phyloP scores from a whole-genome alignment of 768 basidiomycete genomes.

The Cystofilobasidium macerans region DNA sequence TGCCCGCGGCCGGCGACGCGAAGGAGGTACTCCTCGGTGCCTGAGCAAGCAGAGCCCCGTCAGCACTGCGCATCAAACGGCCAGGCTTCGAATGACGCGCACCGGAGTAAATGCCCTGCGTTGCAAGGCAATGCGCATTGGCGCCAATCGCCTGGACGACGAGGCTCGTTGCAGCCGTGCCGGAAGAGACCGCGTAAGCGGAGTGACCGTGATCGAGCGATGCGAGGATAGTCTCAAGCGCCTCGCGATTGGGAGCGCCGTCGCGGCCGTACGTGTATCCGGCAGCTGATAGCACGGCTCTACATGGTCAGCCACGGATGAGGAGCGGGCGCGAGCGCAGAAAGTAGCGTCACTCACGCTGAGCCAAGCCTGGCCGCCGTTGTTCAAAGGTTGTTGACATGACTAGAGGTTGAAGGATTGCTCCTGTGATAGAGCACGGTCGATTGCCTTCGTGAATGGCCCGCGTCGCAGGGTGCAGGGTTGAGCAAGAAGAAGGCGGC shows the following conservation, averaged over 20 bases:
- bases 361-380: too few species aligned
- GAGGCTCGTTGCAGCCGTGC: conserved; percentile 52
- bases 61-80: too few species aligned
- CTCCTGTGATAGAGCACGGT: too few species aligned
- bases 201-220: conserved; percentile 66
- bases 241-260: conserved; percentile 74
- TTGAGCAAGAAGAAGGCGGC: too few species aligned
- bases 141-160: conserved; percentile 14
- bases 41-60: neutral
- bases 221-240: conserved; percentile 65
- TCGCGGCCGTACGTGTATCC: conserved; percentile 50
- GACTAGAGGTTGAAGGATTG: too few species aligned
- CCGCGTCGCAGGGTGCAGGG: too few species aligned
- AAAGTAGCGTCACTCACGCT: too few species aligned
- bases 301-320: too few species aligned
- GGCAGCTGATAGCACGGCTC: too few species aligned
- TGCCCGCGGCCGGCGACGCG: conserved; percentile 56
- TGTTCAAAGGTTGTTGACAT: too few species aligned
- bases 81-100: neutral
- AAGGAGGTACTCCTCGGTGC: conserved; percentile 47
- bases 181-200: conserved; percentile 71
- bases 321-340: too few species aligned
- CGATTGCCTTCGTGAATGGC: too few species aligned
- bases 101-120: neutral
- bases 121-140: conserved; percentile 10